These are phyloP conservation scores for Rhodamnia rubescens DNA, from an alignment of 345 rosid genomes.

Conservation along the genomic window DNA sequence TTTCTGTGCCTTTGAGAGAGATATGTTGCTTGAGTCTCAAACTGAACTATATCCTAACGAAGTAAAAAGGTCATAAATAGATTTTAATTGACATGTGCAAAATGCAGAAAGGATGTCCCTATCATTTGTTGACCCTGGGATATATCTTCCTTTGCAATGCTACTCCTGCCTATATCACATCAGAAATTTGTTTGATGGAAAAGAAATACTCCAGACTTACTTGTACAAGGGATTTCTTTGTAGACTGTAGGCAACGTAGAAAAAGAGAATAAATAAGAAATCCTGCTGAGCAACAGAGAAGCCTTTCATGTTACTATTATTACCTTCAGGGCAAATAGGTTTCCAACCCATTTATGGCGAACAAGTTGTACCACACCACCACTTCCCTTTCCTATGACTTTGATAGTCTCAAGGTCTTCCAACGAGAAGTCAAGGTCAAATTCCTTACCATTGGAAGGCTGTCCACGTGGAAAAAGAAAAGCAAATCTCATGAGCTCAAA, in stretches of 20 bases:
- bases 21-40: background rate
- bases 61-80: background rate
- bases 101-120: background rate
- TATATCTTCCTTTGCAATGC: background rate
- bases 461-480: background rate
- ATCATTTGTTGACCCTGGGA: background rate
- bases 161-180: background rate
- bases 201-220: background rate
- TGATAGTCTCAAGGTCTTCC: slow-evolving; percentile 82
- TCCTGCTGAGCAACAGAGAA: background rate
- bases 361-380: slow-evolving; percentile 94
- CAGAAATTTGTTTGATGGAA: background rate
- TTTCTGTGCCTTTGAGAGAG: background rate
- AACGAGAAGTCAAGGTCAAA: slow-evolving; percentile 44
- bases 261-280: background rate
- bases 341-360: slow-evolving; percentile 89
- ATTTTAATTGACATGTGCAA: background rate
- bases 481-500: no score
- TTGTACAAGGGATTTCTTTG: background rate
- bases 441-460: slow-evolving; percentile 42
- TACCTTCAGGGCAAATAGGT: slow-evolving; percentile 86
- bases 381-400: slow-evolving; percentile 96
- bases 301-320: background rate
- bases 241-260: background rate
- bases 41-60: background rate